Conservation (phyloP, 2,329 filamentous ascomycete genomes). For the Neofusicoccum kwambonambiense region DNA sequence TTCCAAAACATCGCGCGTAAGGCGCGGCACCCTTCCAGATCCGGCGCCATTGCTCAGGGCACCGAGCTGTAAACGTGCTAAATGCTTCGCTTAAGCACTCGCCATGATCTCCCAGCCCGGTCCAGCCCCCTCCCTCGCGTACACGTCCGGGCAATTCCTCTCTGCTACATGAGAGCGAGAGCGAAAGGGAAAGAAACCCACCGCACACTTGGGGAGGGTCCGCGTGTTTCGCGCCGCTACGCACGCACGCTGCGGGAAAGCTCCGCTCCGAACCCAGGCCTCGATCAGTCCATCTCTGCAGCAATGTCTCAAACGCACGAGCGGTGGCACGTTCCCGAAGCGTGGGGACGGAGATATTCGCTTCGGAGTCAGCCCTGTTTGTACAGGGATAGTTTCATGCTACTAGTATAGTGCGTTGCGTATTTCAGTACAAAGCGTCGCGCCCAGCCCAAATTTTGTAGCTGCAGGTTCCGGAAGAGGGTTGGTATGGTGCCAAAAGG, state of each 20-base stretch:
- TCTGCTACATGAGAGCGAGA: too few species aligned
- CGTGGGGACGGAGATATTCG: too few species aligned
- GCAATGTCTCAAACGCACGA: not conserved
- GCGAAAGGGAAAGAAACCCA: too few species aligned
- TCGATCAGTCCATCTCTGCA: not conserved
- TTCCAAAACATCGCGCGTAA: not conserved
- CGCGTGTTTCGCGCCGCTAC: too few species aligned
- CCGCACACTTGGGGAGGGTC: too few species aligned
- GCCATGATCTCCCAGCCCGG: not conserved
- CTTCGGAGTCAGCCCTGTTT: not conserved
- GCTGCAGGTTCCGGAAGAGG: not conserved
- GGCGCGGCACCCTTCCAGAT: not conserved
- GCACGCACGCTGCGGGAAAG: not conserved
- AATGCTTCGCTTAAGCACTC: not conserved
- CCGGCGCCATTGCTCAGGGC: not conserved
- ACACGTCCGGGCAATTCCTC: not conserved
- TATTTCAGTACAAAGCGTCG: not conserved
- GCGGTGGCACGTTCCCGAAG: not conserved
- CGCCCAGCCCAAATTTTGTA: not conserved
- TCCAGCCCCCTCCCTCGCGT: conserved; percentile 5
- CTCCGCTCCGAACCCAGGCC: not conserved
- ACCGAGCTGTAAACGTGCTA: not conserved
- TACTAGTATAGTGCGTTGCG: too few species aligned
- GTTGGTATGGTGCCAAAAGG: not conserved
- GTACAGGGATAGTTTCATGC: not conserved